These are phyloP conservation scores for Nemania abortiva DNA, from an alignment of 2,329 filamentous ascomycete species.

Conservation along the genomic window DNA sequence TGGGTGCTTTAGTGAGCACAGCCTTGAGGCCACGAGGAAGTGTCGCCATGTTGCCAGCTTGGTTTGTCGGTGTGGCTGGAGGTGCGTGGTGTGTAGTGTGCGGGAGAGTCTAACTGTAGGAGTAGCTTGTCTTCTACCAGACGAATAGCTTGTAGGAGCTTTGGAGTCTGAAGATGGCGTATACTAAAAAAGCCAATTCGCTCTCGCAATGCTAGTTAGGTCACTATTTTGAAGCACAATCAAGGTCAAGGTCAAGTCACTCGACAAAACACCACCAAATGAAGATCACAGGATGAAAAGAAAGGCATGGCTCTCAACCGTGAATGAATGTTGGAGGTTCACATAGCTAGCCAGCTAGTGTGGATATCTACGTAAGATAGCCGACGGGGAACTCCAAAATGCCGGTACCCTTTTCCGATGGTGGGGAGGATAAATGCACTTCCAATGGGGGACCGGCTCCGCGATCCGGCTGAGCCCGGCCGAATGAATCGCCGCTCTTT, in stretches of 20 bases:
- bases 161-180: neutral
- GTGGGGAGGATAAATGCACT: constrained; percentile 40
- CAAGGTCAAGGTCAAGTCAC: neutral
- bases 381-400: constrained; percentile 38
- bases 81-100: no score
- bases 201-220: neutral
- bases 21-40: constrained; percentile 76
- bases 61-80: neutral
- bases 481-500: constrained; percentile 32
- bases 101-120: no score
- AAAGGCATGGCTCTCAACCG: constrained; percentile 11
- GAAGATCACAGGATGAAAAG: neutral
- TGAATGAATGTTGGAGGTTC: constrained; percentile 1
- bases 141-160: no score
- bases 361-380: constrained; percentile 2
- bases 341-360: neutral
- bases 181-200: neutral
- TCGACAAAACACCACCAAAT: neutral
- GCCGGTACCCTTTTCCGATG: constrained; percentile 44
- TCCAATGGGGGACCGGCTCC: constrained; percentile 28
- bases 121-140: no score
- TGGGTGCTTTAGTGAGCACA: constrained; percentile 81
- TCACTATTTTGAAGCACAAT: neutral
- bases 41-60: constrained; percentile 34
- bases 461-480: constrained; percentile 32